Base-by-base conservation (phyloP, 495 filamentous ascomycete species). In the Xylaria bambusicola region DNA sequence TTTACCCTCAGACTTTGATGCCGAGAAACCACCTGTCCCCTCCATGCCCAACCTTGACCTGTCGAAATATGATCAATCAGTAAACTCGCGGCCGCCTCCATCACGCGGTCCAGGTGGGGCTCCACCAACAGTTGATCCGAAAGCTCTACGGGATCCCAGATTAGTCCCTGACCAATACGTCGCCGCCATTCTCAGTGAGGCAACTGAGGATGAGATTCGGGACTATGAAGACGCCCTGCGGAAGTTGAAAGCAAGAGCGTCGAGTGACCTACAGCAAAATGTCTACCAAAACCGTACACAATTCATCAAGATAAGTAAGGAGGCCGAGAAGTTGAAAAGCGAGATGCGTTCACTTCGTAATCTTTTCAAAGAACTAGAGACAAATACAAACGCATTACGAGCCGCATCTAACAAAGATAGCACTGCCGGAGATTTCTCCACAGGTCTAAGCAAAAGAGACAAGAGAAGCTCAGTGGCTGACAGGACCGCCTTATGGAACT, bases 301-400 rank as follows among this genome's bases (percentile, higher is more conserved):
- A 66, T 99, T 99, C 74, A 96, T 99, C 79, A 93, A 95, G 66
- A 98, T 99, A 73, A 96, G 91, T 72, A 94, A 97, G 75, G 95
- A 99, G 74, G 96, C 96, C 2, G 94, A 99, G 67, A 97, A 96
- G 73, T 83, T 99, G 52, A 98, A 97, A 69, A 84, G 86, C 45
- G 94, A 99, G 72, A 98, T 99, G 93, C 85, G 92, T 21, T 87
- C 89, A 2, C 85, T 99, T 3, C 83, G 89, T 18, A 86, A 87
- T 44, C 80, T 97, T 42, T 96, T 98, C 85, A 87, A 89, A 23
- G 94, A 99, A 60, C 80, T 99, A 9, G 88, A 86, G 52, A 71
- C 75, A 20, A 86, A 85, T 64, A 92, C 88, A 4, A 87, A 84
- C 9, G 87, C 91, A 0, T 74, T 97, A 7, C 84, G 88, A 7